Base-by-base conservation (phyloP, 306 rosid genomes). In the Biancaea sappan region DNA sequence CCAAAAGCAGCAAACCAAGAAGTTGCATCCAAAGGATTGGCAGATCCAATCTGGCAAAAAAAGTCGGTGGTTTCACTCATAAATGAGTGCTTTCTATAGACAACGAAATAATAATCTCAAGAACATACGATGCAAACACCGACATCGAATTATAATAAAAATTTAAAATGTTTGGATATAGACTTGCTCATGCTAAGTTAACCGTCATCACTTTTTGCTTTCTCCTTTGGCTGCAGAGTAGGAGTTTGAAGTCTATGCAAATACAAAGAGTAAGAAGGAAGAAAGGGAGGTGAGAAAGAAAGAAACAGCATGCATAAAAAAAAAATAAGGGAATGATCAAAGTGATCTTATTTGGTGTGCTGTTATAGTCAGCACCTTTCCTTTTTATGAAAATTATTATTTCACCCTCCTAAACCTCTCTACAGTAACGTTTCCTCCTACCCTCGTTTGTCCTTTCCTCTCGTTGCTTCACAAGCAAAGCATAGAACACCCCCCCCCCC, bases 381-480 rank as follows among this genome's bases (percentile, higher is more conserved):
- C 69, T 74, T 85, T 75, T 79, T 74, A 73, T 72, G 77, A 66
- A 80, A 72, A 63, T 38, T 75, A n/a, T n/a, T n/a, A n/a, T n/a
- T 76, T 46, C 77, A 69, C 74, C 64, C 75, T 83, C 81, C 71
- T 58, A 72, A 72, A 66, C 74, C 66, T 67, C 63, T 11, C 41
- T 41, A 24, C 65, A 66, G 21, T 59, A 68, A 53, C 81, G 68
- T 66, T 71, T 81, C 80, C 72, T 81, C 80, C 72, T 68, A 51
- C 51, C 61, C 81, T 63, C 76, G 16, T 67, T 80, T 83, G 76
- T 77, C 61, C 32, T 80, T 77, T 62, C 48, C 79, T 64, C 44
- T 70, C 73, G 59, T 92, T 88, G 85, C 86, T 90, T 92, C 83
- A 72, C 84, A 87, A 80, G 88, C 89, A 92, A 88, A 81, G 88